A percentile compares a stretch with the other conserved stretches of the same genome.
phyloP scores from a whole-genome alignment of 768 basidiomycete genomes.

The Amanita polypyramis region DNA sequence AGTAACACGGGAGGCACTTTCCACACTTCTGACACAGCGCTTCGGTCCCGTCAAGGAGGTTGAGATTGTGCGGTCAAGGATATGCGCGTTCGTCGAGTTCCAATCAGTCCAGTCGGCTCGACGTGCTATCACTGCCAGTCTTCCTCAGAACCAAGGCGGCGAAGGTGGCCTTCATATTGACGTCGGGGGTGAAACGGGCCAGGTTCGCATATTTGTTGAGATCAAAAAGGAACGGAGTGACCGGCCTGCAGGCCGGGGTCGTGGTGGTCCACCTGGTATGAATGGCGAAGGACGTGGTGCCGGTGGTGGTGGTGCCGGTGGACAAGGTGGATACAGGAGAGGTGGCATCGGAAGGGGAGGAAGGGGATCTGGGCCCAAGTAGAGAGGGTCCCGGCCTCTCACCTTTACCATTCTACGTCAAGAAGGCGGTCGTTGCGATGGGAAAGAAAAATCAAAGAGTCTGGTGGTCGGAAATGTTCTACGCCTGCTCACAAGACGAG shows the following conservation, averaged over 20 bases:
- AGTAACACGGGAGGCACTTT: constrained; percentile 42
- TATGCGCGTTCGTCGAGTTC: constrained; percentile 95
- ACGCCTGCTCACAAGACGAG: constrained; percentile 1
- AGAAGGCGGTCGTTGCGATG: background rate
- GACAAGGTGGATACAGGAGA: constrained; percentile 10
- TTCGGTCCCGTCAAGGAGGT: constrained; percentile 83
- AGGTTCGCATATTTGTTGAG: constrained; percentile 65
- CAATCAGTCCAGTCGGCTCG: constrained; percentile 64
- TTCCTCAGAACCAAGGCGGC: constrained; percentile 63
- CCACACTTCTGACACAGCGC: constrained; percentile 36
- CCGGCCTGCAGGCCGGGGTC: constrained; percentile 50
- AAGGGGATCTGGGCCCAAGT: constrained; percentile 4
- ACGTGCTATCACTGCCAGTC: constrained; percentile 69
- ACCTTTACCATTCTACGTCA: background rate
- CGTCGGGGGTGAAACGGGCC: constrained; percentile 40
- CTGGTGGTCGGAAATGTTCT: constrained; percentile 2
- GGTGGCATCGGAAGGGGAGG: constrained; percentile 1
- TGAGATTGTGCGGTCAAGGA: constrained; percentile 80
- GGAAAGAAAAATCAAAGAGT: constrained; percentile 1
- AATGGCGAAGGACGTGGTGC: constrained; percentile 42
- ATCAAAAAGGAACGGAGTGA: constrained; percentile 88
- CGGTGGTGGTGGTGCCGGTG: constrained; percentile 23
- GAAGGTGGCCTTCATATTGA: constrained; percentile 84
- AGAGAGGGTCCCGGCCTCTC: background rate
- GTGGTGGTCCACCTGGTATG: constrained; percentile 45